phyloP scores from a whole-genome alignment of 345 rosid genomes.

The Euphorbia lathyris region DNA sequence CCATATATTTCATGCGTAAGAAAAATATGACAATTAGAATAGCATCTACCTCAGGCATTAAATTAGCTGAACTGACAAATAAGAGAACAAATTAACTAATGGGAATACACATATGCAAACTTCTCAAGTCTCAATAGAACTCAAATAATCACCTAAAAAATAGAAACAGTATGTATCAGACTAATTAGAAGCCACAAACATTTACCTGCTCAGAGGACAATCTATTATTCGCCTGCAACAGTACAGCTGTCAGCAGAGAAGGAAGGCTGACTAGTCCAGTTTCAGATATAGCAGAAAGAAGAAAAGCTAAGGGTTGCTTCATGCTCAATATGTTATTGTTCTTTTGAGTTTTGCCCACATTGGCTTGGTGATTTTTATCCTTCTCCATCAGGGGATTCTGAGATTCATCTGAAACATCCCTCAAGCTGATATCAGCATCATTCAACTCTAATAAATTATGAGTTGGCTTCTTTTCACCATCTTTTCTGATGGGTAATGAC shows the following conservation, averaged over 20 bases:
- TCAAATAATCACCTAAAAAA: slow-evolving; percentile 1
- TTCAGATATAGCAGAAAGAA: slow-evolving; percentile 66
- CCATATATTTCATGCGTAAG: neutral
- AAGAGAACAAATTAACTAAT: slow-evolving; percentile 1
- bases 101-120: neutral
- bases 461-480: slow-evolving; percentile 29
- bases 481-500: slow-evolving; percentile 13
- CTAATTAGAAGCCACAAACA: neutral
- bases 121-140: neutral
- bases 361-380: slow-evolving; percentile 28
- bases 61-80: neutral
- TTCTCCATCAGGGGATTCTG: slow-evolving; percentile 27
- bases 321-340: slow-evolving; percentile 21
- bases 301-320: slow-evolving; percentile 47
- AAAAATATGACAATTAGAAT: neutral
- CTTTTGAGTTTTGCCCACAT: slow-evolving; percentile 24
- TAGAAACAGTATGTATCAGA: neutral
- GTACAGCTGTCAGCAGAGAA: slow-evolving; percentile 66
- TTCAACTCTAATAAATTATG: slow-evolving; percentile 24
- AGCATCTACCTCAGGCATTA: neutral
- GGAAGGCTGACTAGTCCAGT: slow-evolving; percentile 80
- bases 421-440: slow-evolving; percentile 12
- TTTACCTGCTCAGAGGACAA: slow-evolving; percentile 63
- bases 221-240: slow-evolving; percentile 68
- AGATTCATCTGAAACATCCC: slow-evolving; percentile 22